Evolutionary conservation across 2,329 filamentous ascomycete species (phyloP), one percentile per base, ranked within the genome.

Genomic region (Thielaviopsis euricoi): DNA sequence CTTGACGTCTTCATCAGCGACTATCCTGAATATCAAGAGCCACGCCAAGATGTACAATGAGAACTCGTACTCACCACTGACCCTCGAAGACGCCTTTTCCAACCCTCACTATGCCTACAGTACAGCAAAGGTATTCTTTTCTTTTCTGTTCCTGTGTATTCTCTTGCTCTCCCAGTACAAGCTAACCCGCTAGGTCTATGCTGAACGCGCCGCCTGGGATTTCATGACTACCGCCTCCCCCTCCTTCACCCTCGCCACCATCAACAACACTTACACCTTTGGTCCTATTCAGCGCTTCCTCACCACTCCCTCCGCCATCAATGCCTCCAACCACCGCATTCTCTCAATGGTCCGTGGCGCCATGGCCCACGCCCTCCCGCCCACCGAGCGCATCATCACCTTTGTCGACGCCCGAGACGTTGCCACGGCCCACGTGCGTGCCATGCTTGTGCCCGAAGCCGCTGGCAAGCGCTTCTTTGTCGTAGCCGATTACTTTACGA

Each of bases 171-270:
- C 6, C 43, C 12, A 17, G 9, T 10, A 48, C 15, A 25, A 40
- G 21, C 52, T 43, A n/a, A 19, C 6, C 19, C 33, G 17, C 33
- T 21, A 60, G 59, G 78, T 77, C 1, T 83, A 88, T 61, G 82
- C 82, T 0, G 83, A 87, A 65, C 78, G 75, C 60, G 79, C 82
- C 1, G 81, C 82, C 2, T 87, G 83, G 84, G 73, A 78, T 1
- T 67, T 63, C 60, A 56, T 65, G 29, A 43, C 57, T 1, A 54
- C 54, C 22, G 61, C 65, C 17, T 53, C 63, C 26, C 75, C 29
- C 72, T 79, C 64, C 71, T 87, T 86, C 64, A 76, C 78, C 49
- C 66, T 87, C 29, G 71, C 76, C 12, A 80, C 79, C 6, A 79
- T 86, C 63, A 80, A 80, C 64, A 78, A 79, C 55, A 82, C 82